These are phyloP conservation scores for Myxozyma lipomycoides DNA, from an alignment of 805 yeast genomes.

Conservation along the genomic window DNA sequence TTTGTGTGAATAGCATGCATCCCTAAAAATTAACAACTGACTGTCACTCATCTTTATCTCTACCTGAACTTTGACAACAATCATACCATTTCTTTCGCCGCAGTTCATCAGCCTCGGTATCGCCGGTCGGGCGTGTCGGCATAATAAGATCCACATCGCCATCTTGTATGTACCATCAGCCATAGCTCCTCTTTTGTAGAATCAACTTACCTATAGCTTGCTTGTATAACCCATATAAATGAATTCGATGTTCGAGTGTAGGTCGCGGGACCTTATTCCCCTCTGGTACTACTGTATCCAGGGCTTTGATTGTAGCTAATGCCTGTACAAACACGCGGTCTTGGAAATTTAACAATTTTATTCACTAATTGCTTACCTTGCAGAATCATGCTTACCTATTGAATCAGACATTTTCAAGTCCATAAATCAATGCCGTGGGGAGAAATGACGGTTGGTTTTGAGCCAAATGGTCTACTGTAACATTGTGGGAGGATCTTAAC, in stretches of 20 bases:
- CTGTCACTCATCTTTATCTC: too few relatives aligned
- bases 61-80: background rate
- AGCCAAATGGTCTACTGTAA: background rate
- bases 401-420: constrained; percentile 17
- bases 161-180: constrained; percentile 38
- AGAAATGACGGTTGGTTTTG: background rate
- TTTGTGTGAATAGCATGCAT: constrained; percentile 75
- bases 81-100: constrained; percentile 65
- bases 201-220: constrained; percentile 58
- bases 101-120: constrained; percentile 57
- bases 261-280: constrained; percentile 65
- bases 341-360: too few relatives aligned
- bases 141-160: constrained; percentile 72
- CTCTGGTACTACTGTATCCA: constrained; percentile 33
- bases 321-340: constrained; percentile 83
- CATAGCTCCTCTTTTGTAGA: background rate
- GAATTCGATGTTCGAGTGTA: constrained; percentile 63
- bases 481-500: background rate
- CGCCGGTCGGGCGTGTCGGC: constrained; percentile 63
- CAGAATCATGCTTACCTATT: constrained; percentile 4
- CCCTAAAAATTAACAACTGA: too few relatives aligned
- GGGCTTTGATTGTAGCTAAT: constrained; percentile 68
- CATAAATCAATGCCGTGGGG: background rate
- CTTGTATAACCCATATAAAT: constrained; percentile 75
- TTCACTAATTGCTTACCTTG: background rate